Evolutionary conservation across 1,284 basidiomycete species (phyloP), one percentile per base, ranked within the genome.

Genomic region (Thecaphora thlaspeos): DNA sequence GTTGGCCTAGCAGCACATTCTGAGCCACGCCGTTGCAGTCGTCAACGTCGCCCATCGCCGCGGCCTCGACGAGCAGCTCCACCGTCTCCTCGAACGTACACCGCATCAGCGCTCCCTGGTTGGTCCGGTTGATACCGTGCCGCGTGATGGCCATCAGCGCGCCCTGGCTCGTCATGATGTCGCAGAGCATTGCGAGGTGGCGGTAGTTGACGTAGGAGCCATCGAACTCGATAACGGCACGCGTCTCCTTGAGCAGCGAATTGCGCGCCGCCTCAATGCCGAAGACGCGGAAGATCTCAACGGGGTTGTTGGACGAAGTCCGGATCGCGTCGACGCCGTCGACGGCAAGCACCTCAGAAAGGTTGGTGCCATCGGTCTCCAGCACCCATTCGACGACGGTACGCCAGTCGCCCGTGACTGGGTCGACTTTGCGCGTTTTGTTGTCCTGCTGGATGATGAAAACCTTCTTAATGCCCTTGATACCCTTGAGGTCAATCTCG

Each of bases 21-120:
- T 98, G 94, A 10, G 94, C 94, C 21, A 99, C 88, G 61, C 95
- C 95, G 61, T 91, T 90, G 79, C 95, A 98, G 74, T 98, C 93
- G 69, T 98, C 95, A 79, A 91, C 89, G 81, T 98, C 94, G 50
- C 95, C 95, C 41, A 94, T 89, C 2, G 94, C 91, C 0, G 95
- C 95, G 0, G 95, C 95, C 78, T 99, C 95, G 87, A 98, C 93
- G 52, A 99, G 80, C 68, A 99, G 96, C 79, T 99, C 95, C 60
- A 97, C 95, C 0, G 95, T 98, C 83, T 98, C 95, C 80, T 98
- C 95, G 83, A 98, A 98, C 3, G 95, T 97, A 80, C 92, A 97
- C 43, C 95, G 84, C 88, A 98, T 97, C 48, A 98, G 83, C 2
- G 95, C 94, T 44, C 75, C 75, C 48, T 75, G 73, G 58, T 70